Percentiles rank a stretch among this genome's conserved stretches.
phyloP scores from a whole-genome alignment of 768 basidiomycete species.

The Paxillus ammoniavirescens region DNA sequence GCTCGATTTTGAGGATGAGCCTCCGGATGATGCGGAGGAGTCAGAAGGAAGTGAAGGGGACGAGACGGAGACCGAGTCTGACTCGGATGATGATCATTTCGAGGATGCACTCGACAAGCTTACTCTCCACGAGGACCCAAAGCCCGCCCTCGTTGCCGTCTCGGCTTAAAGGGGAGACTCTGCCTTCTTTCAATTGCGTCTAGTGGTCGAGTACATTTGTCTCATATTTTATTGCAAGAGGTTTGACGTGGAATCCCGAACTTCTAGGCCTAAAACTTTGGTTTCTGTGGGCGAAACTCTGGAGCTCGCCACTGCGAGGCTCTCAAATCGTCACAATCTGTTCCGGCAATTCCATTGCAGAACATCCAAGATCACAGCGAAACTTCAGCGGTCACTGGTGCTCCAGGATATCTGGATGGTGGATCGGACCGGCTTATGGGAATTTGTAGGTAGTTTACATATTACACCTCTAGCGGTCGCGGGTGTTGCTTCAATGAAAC shows the following conservation, averaged over 20 bases:
- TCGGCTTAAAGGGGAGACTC: constrained; percentile 13
- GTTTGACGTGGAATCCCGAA: not conserved
- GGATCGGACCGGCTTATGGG: not conserved
- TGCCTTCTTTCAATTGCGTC: not conserved
- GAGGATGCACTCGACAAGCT: constrained; percentile 70
- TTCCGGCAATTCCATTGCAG: not conserved
- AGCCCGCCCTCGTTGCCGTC: constrained; percentile 9
- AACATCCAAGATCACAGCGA: not conserved
- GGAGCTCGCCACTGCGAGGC: not conserved
- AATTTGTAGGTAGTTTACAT: not conserved
- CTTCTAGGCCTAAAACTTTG: not conserved
- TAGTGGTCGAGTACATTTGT: constrained; percentile 1
- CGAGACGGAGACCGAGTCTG: constrained; percentile 31
- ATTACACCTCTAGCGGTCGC: not conserved
- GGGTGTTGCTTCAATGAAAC: not conserved
- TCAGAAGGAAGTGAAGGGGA: constrained; percentile 36
- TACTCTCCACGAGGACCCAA: constrained; percentile 21
- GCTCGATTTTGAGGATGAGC: constrained; percentile 85
- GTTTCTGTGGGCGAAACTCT: not conserved
- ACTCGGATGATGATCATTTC: constrained; percentile 47
- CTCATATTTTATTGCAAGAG: not conserved
- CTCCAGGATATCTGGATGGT: not conserved
- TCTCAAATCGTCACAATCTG: not conserved
- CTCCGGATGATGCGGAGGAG: constrained; percentile 46
- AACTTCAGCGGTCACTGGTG: not conserved